These are phyloP conservation scores for Oxyria digyna DNA, from an alignment of 148 eudicot species.

Conservation along the genomic window DNA sequence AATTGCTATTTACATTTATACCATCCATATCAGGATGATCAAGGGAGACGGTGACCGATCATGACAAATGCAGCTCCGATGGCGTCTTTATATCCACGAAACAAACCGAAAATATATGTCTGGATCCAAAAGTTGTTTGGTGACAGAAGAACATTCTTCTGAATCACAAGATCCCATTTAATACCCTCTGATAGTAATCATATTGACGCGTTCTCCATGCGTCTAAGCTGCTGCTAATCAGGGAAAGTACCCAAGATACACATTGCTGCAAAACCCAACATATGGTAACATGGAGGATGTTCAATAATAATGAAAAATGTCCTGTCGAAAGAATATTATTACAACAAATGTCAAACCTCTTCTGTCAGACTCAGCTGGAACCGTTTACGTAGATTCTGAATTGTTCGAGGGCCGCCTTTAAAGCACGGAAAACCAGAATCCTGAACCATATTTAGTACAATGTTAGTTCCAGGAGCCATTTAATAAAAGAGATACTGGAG, in stretches of 20 bases:
- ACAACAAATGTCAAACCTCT: slow-evolving; percentile 44
- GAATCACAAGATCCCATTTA: slow-evolving; percentile 80
- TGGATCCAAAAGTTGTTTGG: neutral
- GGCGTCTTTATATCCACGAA: neutral
- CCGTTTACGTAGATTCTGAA: slow-evolving; percentile 86
- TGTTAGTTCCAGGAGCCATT: neutral
- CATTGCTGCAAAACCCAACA: slow-evolving; percentile 68
- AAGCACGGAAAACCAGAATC: slow-evolving; percentile 99
- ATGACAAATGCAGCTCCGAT: neutral
- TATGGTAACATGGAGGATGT: neutral
- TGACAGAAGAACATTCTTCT: neutral
- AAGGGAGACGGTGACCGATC: neutral
- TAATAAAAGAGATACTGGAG: neutral
- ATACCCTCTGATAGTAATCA: slow-evolving; percentile 88
- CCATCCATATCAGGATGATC: neutral
- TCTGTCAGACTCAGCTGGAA: slow-evolving; percentile 92
- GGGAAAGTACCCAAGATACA: slow-evolving; percentile 92
- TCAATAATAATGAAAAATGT: neutral
- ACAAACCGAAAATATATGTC: neutral
- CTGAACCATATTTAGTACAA: slow-evolving; percentile 23
- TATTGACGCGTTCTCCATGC: slow-evolving; percentile 98
- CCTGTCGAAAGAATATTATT: neutral
- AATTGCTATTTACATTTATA: slow-evolving; percentile 6
- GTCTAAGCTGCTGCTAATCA: slow-evolving; percentile 96
- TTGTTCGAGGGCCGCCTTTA: slow-evolving; percentile 96